These are phyloP conservation scores for Cicer yamashitae DNA, from an alignment of 306 rosid species.

Conservation along the genomic window DNA sequence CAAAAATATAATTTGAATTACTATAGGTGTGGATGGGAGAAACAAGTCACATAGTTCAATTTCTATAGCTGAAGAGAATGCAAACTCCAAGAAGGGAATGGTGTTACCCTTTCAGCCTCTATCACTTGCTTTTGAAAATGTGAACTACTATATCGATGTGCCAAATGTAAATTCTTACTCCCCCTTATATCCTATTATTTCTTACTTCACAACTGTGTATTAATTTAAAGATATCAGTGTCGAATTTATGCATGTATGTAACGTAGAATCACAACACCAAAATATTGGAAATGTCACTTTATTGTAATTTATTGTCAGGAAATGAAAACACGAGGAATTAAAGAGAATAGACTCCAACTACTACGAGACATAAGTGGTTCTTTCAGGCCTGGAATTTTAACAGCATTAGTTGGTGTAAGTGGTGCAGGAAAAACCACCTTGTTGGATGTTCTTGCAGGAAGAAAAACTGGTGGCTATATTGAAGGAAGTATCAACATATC, in stretches of 20 bases:
- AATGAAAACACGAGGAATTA: conserved; percentile 53
- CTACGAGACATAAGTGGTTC: conserved; percentile 41
- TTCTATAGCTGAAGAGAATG: conserved; percentile 27
- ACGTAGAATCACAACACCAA: not conserved
- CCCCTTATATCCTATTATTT: conserved; percentile 9
- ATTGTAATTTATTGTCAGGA: conserved; percentile 43
- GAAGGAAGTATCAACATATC: not conserved
- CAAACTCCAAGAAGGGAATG: conserved; percentile 55
- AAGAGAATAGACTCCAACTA: conserved; percentile 55
- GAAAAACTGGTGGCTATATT: not conserved
- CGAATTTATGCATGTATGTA: too few relatives aligned
- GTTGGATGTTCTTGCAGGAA: not conserved
- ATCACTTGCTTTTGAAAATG: conserved; percentile 53
- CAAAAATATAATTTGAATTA: too few relatives aligned
- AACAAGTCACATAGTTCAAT: conserved; percentile 35
- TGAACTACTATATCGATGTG: conserved; percentile 57
- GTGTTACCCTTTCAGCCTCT: conserved; percentile 57
- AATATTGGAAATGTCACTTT: not conserved
- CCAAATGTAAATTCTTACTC: conserved; percentile 48
- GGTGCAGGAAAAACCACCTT: conserved; percentile 1
- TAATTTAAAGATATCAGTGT: too few relatives aligned
- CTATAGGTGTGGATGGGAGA: conserved; percentile 40
- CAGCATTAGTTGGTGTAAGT: not conserved
- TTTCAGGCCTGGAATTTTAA: not conserved
- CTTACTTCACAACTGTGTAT: not conserved